These are phyloP conservation scores for Backusella tuberculispora DNA, from an alignment of 192 early-diverging fungal species.

Conservation along the genomic window DNA sequence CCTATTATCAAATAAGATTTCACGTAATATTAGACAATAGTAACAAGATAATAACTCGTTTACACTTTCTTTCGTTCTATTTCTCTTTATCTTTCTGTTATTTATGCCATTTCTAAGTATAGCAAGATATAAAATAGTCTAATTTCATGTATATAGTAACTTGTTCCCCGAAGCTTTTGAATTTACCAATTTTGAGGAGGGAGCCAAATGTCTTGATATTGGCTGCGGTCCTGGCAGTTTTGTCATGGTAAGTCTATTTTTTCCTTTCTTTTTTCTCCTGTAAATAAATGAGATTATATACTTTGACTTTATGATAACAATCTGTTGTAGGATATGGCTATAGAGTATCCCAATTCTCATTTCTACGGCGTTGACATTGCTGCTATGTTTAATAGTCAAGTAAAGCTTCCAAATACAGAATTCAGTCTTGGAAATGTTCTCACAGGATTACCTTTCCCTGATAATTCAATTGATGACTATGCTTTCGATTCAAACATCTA, in stretches of 20 bases:
- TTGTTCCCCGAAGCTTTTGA: background rate
- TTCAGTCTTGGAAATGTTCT: slow-evolving; percentile 31
- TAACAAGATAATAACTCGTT: no score
- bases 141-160: background rate
- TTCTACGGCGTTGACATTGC: slow-evolving; percentile 34
- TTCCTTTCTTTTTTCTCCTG: no score
- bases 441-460: no score
- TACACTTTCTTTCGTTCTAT: no score
- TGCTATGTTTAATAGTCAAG: slow-evolving; percentile 9
- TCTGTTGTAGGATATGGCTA: slow-evolving; percentile 10
- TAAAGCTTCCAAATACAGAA: slow-evolving; percentile 18
- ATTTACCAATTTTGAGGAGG: background rate
- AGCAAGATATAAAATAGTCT: no score
- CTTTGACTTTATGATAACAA: no score
- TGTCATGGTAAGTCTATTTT: background rate
- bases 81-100: no score
- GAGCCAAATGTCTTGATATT: slow-evolving; percentile 25
- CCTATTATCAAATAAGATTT: no score
- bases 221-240: slow-evolving; percentile 33
- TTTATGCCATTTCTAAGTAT: no score
- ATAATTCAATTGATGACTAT: slow-evolving; percentile 31
- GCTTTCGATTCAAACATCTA: slow-evolving; percentile 17
- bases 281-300: no score
- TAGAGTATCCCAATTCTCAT: slow-evolving; percentile 6
- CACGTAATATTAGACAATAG: no score